These are phyloP conservation scores for Colletotrichum sansevieriae DNA, from an alignment of 2,329 filamentous ascomycete species.

Conservation along the genomic window DNA sequence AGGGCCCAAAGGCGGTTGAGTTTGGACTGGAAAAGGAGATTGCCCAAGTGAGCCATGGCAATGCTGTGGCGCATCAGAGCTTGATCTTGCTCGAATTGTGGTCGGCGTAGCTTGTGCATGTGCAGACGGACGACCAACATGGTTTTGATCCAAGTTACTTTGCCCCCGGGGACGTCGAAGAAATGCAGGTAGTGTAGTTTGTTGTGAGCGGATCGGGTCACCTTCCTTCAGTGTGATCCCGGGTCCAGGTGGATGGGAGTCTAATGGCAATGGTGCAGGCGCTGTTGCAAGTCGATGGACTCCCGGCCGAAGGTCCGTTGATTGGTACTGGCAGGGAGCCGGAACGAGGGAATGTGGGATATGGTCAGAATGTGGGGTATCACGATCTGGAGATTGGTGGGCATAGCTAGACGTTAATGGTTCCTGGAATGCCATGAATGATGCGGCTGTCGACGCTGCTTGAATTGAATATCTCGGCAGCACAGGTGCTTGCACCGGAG, in stretches of 20 bases:
- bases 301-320: slow-evolving; percentile 10
- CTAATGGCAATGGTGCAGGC: not conserved
- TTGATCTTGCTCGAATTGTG: slow-evolving; percentile 3
- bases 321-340: not conserved
- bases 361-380: not conserved
- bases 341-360: slow-evolving; percentile 11
- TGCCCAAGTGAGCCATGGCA: not conserved
- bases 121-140: not conserved
- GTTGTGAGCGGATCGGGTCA: not conserved
- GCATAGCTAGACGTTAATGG: not conserved
- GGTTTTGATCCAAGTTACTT: not conserved
- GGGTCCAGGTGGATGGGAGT: not conserved
- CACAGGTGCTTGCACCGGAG: no score
- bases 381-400: not conserved
- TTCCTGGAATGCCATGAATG: not conserved
- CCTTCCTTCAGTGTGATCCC: rapidly evolving
- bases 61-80: slow-evolving; percentile 2
- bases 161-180: slow-evolving; percentile 20
- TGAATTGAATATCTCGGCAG: not conserved
- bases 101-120: not conserved
- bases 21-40: not conserved
- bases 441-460: not conserved
- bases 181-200: slow-evolving; percentile 4
- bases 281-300: slow-evolving; percentile 31
- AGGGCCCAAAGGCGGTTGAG: not conserved